These are phyloP conservation scores for Tubosaeta sp. DNA, from an alignment of 768 basidiomycete species.

Conservation along the genomic window DNA sequence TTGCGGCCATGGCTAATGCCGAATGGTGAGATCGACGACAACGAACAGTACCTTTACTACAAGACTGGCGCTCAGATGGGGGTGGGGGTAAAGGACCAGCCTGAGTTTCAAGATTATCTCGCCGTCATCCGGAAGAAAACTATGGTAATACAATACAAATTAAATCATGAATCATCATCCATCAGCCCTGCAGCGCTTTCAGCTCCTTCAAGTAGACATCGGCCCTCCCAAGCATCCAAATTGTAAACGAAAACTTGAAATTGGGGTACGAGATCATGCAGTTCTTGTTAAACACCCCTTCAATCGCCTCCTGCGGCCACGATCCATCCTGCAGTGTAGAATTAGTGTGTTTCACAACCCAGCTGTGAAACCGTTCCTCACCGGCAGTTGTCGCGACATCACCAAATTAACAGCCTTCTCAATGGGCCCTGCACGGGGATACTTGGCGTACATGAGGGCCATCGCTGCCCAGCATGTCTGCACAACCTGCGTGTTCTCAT, in stretches of 20 bases:
- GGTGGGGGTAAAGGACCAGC: background rate
- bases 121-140: slow-evolving; percentile 12
- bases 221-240: slow-evolving; percentile 93
- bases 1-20: slow-evolving; percentile 22
- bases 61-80: background rate
- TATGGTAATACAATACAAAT: background rate
- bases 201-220: slow-evolving; percentile 65
- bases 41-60: background rate
- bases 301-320: slow-evolving; percentile 95
- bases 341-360: background rate
- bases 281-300: slow-evolving; percentile 88
- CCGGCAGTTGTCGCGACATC: slow-evolving; percentile 82
- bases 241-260: slow-evolving; percentile 95
- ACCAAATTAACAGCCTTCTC: slow-evolving; percentile 75
- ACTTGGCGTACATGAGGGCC: slow-evolving; percentile 85
- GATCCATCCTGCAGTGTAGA: slow-evolving; percentile 65
- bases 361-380: slow-evolving; percentile 33
- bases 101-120: slow-evolving; percentile 12
- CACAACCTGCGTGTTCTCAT: slow-evolving; percentile 79
- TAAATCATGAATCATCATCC: background rate
- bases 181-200: slow-evolving; percentile 9
- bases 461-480: slow-evolving; percentile 94
- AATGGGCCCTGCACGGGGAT: slow-evolving; percentile 78
- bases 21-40: slow-evolving; percentile 4
- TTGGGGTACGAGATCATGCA: slow-evolving; percentile 84